Base-by-base conservation (phyloP, 345 rosid species). In the Nephelium lappaceum region DNA sequence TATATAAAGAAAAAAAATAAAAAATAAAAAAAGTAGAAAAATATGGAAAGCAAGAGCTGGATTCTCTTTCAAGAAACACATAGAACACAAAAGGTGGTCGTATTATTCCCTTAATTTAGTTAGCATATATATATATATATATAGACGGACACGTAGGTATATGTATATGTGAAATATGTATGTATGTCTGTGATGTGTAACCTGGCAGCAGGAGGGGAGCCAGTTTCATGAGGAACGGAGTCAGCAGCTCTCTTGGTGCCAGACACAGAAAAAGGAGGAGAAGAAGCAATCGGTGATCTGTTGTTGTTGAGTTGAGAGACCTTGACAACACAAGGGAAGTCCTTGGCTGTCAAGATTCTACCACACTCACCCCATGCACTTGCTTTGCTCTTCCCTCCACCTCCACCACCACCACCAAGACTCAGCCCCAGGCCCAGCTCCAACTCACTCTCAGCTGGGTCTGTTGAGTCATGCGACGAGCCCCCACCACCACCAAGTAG, bases 191-290 rank as follows among this genome's bases (percentile, higher is more conserved):
- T 19, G 38, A 74, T 53, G 24, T 38, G 73, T 45, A 75, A 91
- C 97, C 95, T 91, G 82, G 77, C 85, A 74, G 83, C 73, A 82
- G 95, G 86, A 71, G 95, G 93, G 73, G 95, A 89, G 36, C 90
- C 86, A 80, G 85, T 88, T 19, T 89, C 91, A 62, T 86, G 88
- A 71, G 96, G 82, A 74, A 81, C 84, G 76, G 93, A 81, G 24
- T 90, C 94, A 82, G 92, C 92, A 79, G 96, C 81, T 85, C 97
- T 89, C 73, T 90, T 92, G 73, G 86, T 89, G 19, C 93, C 94
- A 78, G 89, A 82, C 83, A 84, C 84, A 78, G 73, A 39, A 79
- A 77, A 78, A 78, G 75, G 57, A 68, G 82, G 23, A 42, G 85
- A 55, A 76, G 74, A 64, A 67, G 43, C 65, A 39, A 69, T 82